Evolutionary conservation across 345 rosid genomes (phyloP).

Genomic region (Pistacia vera): DNA sequence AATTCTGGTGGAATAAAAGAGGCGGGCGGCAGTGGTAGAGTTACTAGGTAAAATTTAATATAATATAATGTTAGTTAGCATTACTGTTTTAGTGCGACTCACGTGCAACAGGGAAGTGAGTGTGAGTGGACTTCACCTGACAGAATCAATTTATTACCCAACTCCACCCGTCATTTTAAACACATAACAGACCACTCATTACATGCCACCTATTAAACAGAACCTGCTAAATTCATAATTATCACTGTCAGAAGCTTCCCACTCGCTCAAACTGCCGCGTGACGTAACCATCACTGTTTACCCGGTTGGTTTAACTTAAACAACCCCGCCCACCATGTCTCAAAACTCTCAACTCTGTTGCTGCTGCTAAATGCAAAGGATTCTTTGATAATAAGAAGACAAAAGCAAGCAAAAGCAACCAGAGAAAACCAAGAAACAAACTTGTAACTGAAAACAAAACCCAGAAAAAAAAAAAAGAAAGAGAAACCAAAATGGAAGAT

Average conservation of each 20-base stretch:
- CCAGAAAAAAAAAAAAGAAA: not conserved
- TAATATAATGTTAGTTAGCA: not conserved
- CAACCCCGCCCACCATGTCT: not conserved
- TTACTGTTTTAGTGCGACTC: slow-evolving; percentile 29
- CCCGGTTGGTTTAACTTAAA: not conserved
- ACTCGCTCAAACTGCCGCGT: slow-evolving; percentile 13
- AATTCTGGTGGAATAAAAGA: too few species aligned
- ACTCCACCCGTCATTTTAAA: slow-evolving; percentile 24
- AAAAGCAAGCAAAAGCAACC: not conserved
- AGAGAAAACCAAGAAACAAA: not conserved
- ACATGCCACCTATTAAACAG: not conserved
- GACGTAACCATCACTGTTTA: not conserved
- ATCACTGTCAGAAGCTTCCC: not conserved
- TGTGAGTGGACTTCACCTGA: slow-evolving; percentile 26
- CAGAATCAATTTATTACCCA: slow-evolving; percentile 14
- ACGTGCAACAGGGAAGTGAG: slow-evolving; percentile 35
- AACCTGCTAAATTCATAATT: not conserved
- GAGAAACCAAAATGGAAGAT: slow-evolving; percentile 10
- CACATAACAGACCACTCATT: slow-evolving; percentile 48
- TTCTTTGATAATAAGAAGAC: not conserved
- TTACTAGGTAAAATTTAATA: not conserved
- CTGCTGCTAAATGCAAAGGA: not conserved
- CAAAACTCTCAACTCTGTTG: not conserved
- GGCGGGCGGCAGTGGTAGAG: not conserved
- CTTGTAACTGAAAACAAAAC: not conserved